Percentiles rank a stretch among this genome's conserved stretches.
Evolutionary conservation across 2,329 filamentous ascomycete species (phyloP).

Genomic region (Epichloe gansuensis): DNA sequence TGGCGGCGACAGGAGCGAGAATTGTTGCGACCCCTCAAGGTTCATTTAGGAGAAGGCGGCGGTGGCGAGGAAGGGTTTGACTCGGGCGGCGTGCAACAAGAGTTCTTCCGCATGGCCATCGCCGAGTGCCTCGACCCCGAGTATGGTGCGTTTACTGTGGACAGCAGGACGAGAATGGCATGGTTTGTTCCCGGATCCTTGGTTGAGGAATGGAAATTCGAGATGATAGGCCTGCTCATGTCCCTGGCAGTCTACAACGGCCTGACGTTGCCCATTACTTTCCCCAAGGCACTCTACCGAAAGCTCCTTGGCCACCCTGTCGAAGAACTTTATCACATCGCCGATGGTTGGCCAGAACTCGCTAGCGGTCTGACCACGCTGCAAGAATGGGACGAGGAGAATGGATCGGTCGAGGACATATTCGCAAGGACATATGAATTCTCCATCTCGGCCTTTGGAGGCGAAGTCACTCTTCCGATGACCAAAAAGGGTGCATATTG

Average conservation of each 20-base stretch:
- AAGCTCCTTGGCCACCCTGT: conserved; percentile 61
- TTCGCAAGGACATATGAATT: conserved; percentile 83
- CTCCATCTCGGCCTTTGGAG: conserved; percentile 47
- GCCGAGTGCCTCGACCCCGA: conserved; percentile 65
- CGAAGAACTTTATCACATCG: conserved; percentile 60
- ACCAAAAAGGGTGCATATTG: conserved; percentile 27
- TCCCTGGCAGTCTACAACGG: conserved; percentile 90
- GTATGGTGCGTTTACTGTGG: conserved; percentile 70
- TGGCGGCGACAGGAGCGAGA: conserved; percentile 78
- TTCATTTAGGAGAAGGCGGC: conserved; percentile 67
- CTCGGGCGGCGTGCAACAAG: conserved; percentile 89
- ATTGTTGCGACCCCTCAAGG: conserved; percentile 72
- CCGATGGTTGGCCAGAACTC: conserved; percentile 77
- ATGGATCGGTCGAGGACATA: conserved; percentile 68
- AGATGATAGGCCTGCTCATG: conserved; percentile 76
- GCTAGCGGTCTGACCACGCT: conserved; percentile 61
- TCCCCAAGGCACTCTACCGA: conserved; percentile 73
- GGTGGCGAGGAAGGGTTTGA: conserved; percentile 87
- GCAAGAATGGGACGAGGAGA: conserved; percentile 59
- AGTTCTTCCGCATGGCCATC: conserved; percentile 82
- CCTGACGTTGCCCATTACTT: conserved; percentile 77
- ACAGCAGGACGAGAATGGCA: conserved; percentile 61
- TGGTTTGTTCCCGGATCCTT: conserved; percentile 80
- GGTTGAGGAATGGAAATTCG: conserved; percentile 79
- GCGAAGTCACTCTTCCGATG: conserved; percentile 46